phyloP scores from a whole-genome alignment of 1,284 basidiomycete genomes.

The Ceratobasidium sp. region DNA sequence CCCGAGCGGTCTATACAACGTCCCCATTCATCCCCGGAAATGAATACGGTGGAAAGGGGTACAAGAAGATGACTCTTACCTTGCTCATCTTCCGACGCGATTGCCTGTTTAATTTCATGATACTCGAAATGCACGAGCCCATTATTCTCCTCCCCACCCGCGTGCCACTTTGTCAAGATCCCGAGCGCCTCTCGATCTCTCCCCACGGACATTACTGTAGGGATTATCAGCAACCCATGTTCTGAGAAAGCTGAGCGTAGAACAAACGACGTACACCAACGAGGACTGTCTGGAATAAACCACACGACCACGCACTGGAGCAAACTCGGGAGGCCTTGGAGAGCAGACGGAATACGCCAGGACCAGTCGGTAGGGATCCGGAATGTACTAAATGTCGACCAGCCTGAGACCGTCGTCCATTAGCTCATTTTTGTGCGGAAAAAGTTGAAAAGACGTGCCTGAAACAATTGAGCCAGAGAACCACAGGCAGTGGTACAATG shows the following conservation, averaged over 20 bases:
- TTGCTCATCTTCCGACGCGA: constrained; percentile 51
- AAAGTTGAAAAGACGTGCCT: background rate
- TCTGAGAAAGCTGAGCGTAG: constrained; percentile 50
- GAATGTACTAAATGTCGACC: constrained; percentile 51
- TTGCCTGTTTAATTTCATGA: constrained; percentile 53
- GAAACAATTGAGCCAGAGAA: constrained; percentile 52
- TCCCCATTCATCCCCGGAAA: background rate
- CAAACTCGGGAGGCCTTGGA: constrained; percentile 51
- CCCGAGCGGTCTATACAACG: constrained; percentile 16
- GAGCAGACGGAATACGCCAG: constrained; percentile 53
- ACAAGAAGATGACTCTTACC: constrained; percentile 14
- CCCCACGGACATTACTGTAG: constrained; percentile 50
- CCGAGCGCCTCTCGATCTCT: constrained; percentile 44
- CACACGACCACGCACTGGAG: constrained; percentile 50
- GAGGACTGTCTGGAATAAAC: constrained; percentile 52
- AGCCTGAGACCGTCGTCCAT: constrained; percentile 43
- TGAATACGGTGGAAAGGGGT: background rate
- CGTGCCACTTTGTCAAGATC: constrained; percentile 45
- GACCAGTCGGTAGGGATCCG: constrained; percentile 50
- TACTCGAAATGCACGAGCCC: constrained; percentile 53
- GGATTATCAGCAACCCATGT: constrained; percentile 58
- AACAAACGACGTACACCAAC: constrained; percentile 59
- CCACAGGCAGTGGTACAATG: constrained; percentile 52
- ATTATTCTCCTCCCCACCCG: constrained; percentile 48
- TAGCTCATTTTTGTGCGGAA: background rate